A percentile compares a stretch with the other conserved stretches of the same genome.
Evolutionary conservation across 2,329 filamentous ascomycete species (phyloP).

Genomic region (Pseudocercospora cruenta): DNA sequence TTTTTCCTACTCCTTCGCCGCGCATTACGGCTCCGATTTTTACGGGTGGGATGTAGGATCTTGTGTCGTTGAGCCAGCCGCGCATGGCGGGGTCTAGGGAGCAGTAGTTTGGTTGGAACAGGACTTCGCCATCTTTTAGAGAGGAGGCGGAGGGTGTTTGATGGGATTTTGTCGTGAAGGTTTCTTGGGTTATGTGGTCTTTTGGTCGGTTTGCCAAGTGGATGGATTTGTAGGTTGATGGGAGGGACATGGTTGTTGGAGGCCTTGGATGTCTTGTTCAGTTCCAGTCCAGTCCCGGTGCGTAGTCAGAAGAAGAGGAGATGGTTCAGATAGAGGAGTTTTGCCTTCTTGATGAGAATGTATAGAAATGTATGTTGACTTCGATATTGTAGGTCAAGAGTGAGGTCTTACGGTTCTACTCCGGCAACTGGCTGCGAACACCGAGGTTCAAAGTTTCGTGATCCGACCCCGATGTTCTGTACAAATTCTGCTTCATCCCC

Average conservation of each 20-base stretch:
- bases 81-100: constrained; percentile 60
- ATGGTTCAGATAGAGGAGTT: too few relatives aligned
- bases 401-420: background rate
- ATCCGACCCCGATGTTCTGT: background rate
- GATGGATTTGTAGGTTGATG: constrained; percentile 29
- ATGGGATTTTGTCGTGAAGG: constrained; percentile 29
- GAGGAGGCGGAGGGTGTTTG: constrained; percentile 22
- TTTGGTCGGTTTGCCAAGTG: constrained; percentile 32
- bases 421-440: background rate
- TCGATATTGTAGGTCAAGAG: background rate
- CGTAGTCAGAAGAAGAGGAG: too few relatives aligned
- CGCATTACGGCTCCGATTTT: constrained; percentile 46
- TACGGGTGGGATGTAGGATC: constrained; percentile 53
- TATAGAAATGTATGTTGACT: background rate
- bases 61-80: constrained; percentile 52
- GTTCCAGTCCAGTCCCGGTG: background rate
- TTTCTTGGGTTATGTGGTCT: constrained; percentile 29
- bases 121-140: constrained; percentile 45
- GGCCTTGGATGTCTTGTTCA: background rate
- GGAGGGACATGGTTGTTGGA: constrained; percentile 16
- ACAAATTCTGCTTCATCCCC: constrained; percentile 1
- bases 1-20: constrained; percentile 42
- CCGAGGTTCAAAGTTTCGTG: background rate
- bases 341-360: background rate
- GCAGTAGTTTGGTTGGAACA: constrained; percentile 53